Percentiles rank a stretch among this genome's conserved stretches.
Conservation (phyloP, 208 protist species). For the Blechomonas ayalai region DNA sequence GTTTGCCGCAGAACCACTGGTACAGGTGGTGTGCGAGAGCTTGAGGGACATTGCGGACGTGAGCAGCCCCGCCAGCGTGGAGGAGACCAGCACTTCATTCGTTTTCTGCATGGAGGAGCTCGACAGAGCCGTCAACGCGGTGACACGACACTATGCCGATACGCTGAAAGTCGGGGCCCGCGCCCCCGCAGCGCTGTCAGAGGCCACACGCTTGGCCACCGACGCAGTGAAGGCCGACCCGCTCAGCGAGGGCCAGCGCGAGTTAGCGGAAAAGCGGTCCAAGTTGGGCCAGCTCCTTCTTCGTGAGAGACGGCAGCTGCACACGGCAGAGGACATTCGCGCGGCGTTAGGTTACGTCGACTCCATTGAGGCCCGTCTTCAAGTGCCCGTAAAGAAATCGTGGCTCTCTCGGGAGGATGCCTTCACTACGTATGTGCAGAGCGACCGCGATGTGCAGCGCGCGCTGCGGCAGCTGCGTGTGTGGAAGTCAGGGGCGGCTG, state of each 20-base stretch:
- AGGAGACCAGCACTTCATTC: conserved; percentile 49
- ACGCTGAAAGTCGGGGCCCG: conserved; percentile 1
- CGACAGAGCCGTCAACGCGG: conserved; percentile 30
- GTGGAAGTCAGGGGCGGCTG: conserved; percentile 45
- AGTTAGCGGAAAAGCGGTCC: conserved; percentile 30
- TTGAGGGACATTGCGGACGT: conserved; percentile 13
- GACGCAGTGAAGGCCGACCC: conserved; percentile 14
- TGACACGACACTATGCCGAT: conserved; percentile 7
- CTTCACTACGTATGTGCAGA: conserved; percentile 15
- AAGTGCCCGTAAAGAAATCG: too few relatives aligned
- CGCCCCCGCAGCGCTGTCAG: conserved; percentile 33
- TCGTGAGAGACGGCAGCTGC: conserved; percentile 50
- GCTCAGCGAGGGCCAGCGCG: conserved; percentile 31
- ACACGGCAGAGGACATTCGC: conserved; percentile 51
- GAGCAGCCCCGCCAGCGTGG: conserved; percentile 30
- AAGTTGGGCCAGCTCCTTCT: conserved; percentile 30
- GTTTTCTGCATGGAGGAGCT: conserved; percentile 73
- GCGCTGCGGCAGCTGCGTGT: conserved; percentile 46
- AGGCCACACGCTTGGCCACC: conserved; percentile 24
- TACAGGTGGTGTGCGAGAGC: conserved; percentile 49
- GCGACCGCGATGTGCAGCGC: conserved; percentile 26
- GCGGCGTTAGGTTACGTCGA: conserved; percentile 40
- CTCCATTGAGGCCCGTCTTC: conserved; percentile 1
- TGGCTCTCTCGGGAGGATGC: conserved; percentile 1
- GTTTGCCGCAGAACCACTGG: conserved; percentile 56